Evolutionary conservation across 2,329 filamentous ascomycete species (phyloP).

Genomic region (Peltaster fructicola): DNA sequence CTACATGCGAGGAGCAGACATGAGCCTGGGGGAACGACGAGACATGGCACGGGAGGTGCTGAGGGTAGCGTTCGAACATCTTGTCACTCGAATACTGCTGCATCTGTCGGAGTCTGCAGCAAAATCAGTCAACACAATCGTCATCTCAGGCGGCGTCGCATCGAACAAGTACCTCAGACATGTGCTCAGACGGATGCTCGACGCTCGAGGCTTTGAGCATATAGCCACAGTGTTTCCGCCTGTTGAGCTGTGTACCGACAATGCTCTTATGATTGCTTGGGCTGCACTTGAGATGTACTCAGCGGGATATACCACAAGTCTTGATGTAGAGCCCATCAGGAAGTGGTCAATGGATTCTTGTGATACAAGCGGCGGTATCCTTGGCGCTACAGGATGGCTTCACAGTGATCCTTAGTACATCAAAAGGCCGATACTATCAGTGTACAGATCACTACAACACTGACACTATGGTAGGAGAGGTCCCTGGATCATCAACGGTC

Average conservation of each 20-base stretch:
- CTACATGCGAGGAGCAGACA: constrained; percentile 26
- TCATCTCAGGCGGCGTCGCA: constrained; percentile 81
- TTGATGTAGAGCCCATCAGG: constrained; percentile 41
- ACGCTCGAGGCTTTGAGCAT: constrained; percentile 45
- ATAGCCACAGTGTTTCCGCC: constrained; percentile 60
- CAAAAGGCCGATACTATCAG: background rate
- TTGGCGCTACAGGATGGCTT: constrained; percentile 41
- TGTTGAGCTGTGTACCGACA: constrained; percentile 66
- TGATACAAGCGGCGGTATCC: constrained; percentile 45
- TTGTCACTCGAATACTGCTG: constrained; percentile 56
- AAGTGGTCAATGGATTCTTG: constrained; percentile 59
- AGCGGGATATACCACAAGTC: constrained; percentile 48
- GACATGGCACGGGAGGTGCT: constrained; percentile 57
- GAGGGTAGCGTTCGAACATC: constrained; percentile 72
- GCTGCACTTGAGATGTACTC: constrained; percentile 82
- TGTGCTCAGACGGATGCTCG: constrained; percentile 39
- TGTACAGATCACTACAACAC: too few relatives aligned
- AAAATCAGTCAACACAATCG: constrained; percentile 43
- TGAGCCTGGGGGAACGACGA: constrained; percentile 44
- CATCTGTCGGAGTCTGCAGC: constrained; percentile 7
- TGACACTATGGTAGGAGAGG: too few relatives aligned
- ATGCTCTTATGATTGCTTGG: constrained; percentile 97
- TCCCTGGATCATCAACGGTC: too few relatives aligned
- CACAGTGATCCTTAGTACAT: background rate
- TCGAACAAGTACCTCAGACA: constrained; percentile 63